Evolutionary conservation across 768 basidiomycete genomes (phyloP).

Genomic region (Pleurotus ostreatus): DNA sequence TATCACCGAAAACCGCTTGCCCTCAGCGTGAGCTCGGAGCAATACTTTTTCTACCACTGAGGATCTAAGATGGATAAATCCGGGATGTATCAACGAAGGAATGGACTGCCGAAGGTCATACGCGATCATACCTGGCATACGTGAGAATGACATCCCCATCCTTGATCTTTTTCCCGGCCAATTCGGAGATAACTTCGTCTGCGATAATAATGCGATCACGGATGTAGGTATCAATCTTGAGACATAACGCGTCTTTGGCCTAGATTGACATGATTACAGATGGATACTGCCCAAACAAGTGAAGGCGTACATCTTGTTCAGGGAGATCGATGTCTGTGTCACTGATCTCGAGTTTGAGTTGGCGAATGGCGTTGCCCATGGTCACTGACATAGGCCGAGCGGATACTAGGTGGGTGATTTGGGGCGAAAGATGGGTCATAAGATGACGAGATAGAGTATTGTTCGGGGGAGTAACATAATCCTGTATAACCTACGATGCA

Average conservation of each 20-base stretch:
- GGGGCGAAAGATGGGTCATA: conserved; percentile 87
- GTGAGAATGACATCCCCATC: conserved; percentile 91
- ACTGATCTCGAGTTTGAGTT: conserved; percentile 94
- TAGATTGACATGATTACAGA: conserved; percentile 25
- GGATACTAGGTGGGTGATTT: conserved; percentile 86
- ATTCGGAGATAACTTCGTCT: conserved; percentile 87
- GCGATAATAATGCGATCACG: conserved; percentile 91
- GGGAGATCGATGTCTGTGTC: conserved; percentile 88
- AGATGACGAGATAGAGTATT: conserved; percentile 88
- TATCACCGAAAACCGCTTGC: conserved; percentile 83
- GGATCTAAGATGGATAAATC: conserved; percentile 48
- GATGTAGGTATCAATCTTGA: conserved; percentile 90
- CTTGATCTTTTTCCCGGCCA: conserved; percentile 90
- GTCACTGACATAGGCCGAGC: conserved; percentile 89
- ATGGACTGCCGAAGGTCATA: not conserved
- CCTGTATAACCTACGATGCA: conserved; percentile 74
- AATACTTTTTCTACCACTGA: conserved; percentile 92
- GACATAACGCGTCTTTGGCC: conserved; percentile 84
- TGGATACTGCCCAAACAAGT: not conserved
- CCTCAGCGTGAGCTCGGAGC: conserved; percentile 67
- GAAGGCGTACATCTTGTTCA: conserved; percentile 77
- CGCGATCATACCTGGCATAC: conserved; percentile 69
- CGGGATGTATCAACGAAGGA: not conserved
- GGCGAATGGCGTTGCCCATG: conserved; percentile 92
- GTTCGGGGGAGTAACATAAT: conserved; percentile 82